Conservation (phyloP, 805 yeast genomes). For the Kluyveromyces aestuarii region DNA sequence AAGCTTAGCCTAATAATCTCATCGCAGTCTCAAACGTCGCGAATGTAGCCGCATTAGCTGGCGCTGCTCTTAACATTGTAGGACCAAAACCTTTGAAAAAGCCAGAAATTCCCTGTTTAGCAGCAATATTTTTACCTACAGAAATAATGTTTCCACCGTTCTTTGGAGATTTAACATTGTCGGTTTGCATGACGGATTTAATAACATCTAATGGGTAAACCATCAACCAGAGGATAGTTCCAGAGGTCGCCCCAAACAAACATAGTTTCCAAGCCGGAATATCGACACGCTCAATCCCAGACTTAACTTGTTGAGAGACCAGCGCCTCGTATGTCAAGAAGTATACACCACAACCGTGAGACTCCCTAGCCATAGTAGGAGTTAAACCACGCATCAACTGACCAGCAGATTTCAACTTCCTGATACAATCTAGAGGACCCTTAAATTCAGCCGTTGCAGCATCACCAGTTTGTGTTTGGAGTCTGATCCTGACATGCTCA, state of each 20-base stretch:
- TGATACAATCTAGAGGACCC: conserved; percentile 42
- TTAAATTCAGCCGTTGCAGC: conserved; percentile 40
- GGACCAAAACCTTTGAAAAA: conserved; percentile 89
- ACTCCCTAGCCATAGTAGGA: conserved; percentile 80
- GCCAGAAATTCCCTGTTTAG: conserved; percentile 57
- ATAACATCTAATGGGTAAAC: conserved; percentile 86
- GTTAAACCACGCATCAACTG: conserved; percentile 73
- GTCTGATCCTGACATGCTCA: conserved; percentile 87
- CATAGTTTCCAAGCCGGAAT: conserved; percentile 86
- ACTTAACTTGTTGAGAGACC: conserved; percentile 42
- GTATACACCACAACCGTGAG: conserved; percentile 81
- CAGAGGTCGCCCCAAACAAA: conserved; percentile 82
- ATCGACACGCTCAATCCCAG: conserved; percentile 46
- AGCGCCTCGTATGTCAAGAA: conserved; percentile 88
- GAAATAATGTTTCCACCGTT: conserved; percentile 45
- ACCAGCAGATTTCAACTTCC: conserved; percentile 41
- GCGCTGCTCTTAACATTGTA: conserved; percentile 92
- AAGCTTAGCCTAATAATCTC: conserved; percentile 44
- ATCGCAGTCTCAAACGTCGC: conserved; percentile 87
- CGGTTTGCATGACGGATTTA: conserved; percentile 73
- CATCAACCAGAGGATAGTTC: conserved; percentile 77
- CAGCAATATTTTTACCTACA: conserved; percentile 45
- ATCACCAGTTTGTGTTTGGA: conserved; percentile 63
- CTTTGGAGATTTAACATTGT: conserved; percentile 37
- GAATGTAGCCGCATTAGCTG: conserved; percentile 96